These are phyloP conservation scores for Cladosporium sp. DNA, from an alignment of 2,329 filamentous ascomycete species.

Conservation along the genomic window DNA sequence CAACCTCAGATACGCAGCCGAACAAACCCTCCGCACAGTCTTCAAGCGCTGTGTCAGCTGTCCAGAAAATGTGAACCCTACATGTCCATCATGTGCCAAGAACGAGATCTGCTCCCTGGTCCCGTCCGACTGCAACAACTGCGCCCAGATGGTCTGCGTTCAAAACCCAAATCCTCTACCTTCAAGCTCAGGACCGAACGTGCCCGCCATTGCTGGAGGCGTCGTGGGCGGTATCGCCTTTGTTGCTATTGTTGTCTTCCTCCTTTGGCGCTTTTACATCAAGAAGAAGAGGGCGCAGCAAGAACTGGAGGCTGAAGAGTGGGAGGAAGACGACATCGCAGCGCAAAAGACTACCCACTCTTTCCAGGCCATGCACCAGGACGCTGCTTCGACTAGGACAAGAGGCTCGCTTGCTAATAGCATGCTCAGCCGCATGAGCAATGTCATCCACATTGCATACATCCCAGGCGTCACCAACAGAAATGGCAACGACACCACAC, in stretches of 20 bases:
- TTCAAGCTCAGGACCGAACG: constrained; percentile 57
- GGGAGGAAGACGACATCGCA: constrained; percentile 56
- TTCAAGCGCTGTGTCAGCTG: constrained; percentile 64
- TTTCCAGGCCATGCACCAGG: constrained; percentile 59
- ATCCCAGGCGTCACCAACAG: constrained; percentile 96
- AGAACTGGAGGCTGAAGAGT: constrained; percentile 54
- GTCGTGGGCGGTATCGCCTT: constrained; percentile 81
- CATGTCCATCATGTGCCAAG: constrained; percentile 59
- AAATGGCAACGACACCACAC: constrained; percentile 64
- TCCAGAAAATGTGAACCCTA: constrained; percentile 47
- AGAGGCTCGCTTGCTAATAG: constrained; percentile 84
- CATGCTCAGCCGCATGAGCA: constrained; percentile 91
- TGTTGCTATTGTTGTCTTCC: constrained; percentile 71
- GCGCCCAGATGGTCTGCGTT: constrained; percentile 60
- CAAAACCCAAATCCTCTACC: constrained; percentile 40
- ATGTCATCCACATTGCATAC: constrained; percentile 99
- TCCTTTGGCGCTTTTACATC: constrained; percentile 86
- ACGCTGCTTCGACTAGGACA: constrained; percentile 79
- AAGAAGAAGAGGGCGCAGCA: constrained; percentile 71
- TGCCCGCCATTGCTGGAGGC: constrained; percentile 86
- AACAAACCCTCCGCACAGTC: constrained; percentile 37
- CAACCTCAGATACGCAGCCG: constrained; percentile 22
- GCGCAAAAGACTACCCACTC: constrained; percentile 55
- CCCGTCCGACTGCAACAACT: constrained; percentile 59
- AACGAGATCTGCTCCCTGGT: constrained; percentile 61